Base-by-base conservation (phyloP, 208 protist genomes). In the Leptomonas pyrrhocoris region DNA sequence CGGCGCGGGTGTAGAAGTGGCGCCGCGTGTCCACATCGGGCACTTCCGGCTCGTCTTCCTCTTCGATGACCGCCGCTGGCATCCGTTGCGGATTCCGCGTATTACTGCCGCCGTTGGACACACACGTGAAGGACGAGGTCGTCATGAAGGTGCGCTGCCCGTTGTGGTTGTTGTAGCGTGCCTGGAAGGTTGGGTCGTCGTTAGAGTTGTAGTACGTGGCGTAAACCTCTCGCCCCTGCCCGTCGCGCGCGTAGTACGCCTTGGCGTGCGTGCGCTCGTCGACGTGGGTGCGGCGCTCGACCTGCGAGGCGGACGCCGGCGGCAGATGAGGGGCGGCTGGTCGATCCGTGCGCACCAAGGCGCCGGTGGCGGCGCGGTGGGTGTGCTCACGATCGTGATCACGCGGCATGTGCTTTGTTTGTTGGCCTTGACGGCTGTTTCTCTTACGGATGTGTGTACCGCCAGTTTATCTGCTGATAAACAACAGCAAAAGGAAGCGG, bases 191-290 rank as follows among this genome's bases (percentile, higher is more conserved):
- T 12, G 78, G 78, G 46, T 83, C 78, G 13, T 83, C 60, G 59
- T 79, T 62, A 16, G 78, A 83, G 78, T 79, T 79, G 68, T 83
- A 83, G 66, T 74, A 83, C 27, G 42, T 72, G 13, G 56, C 61
- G 72, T 83, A 79, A 50, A 66, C 36, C 27, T 83, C 63, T 1
- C 65, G 64, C 23, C 73, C 73, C 23, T 36, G 36, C 13, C 34
- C 30, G 12, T 68, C 75, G 27, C 62, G 67, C 46, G 75, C 53
- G 38, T 72, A 82, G 15, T 64, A 19, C 6, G 55, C 40, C 66
- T 50, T 67, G 12, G 77, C 59, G 27, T 74, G 49, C 18, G 79
- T 80, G 56, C 30, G 68, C 19, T 58, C 60, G 49, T 80, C 74
- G 15, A 64, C 61, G 23, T 61, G 53, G 5, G 27, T 62, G 21